A percentile compares a stretch with the other conserved stretches of the same genome.
Conservation (phyloP, 257 asterid species). For the Gynochthodes officinalis region DNA sequence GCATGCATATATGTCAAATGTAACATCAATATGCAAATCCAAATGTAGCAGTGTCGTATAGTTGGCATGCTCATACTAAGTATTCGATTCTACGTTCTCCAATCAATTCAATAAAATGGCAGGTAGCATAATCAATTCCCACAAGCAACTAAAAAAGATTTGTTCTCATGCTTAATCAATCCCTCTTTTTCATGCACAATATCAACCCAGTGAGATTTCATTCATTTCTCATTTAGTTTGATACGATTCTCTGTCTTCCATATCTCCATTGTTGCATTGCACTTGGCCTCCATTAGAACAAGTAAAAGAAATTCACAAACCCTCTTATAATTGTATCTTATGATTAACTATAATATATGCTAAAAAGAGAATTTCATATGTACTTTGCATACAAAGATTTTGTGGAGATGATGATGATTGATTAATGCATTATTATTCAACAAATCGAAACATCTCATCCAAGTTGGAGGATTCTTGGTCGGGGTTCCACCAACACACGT, state of each 20-base stretch:
- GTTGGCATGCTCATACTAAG: no score
- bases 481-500: slow-evolving; percentile 6
- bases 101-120: background rate
- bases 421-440: background rate
- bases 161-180: background rate
- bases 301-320: background rate
- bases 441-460: slow-evolving; percentile 1
- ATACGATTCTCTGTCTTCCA: slow-evolving; percentile 8
- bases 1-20: no score
- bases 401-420: background rate
- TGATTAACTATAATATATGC: no score
- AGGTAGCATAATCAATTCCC: background rate
- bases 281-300: background rate
- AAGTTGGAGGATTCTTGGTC: slow-evolving; percentile 6
- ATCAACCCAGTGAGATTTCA: slow-evolving; percentile 7
- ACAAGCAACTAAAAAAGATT: background rate
- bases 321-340: no score
- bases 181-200: no score
- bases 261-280: slow-evolving; percentile 18
- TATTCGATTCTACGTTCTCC: background rate
- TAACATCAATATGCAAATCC: no score
- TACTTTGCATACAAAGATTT: background rate
- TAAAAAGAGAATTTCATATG: background rate
- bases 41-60: no score
- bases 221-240: background rate